Evolutionary conservation across 2,329 filamentous ascomycete species (phyloP).

Genomic region (Parasarocladium wereldwijsianum): DNA sequence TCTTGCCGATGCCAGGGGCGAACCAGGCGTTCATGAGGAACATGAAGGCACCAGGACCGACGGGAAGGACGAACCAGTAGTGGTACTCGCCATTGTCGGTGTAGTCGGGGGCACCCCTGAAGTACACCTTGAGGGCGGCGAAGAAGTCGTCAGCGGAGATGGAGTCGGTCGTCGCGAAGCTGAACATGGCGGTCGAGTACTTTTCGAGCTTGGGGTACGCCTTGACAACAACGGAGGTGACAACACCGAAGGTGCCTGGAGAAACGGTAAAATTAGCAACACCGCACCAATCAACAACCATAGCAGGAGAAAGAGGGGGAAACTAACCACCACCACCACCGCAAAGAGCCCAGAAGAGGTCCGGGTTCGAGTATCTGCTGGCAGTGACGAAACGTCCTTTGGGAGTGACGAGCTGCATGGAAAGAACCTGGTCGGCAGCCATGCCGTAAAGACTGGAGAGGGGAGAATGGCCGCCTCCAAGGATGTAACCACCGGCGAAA

Average conservation of each 20-base stretch:
- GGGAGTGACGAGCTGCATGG: conserved; percentile 34
- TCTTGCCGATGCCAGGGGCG: conserved; percentile 2
- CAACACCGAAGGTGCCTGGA: conserved; percentile 13
- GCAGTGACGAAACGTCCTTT: conserved; percentile 27
- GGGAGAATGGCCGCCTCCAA: conserved; percentile 31
- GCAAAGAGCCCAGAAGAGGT: conserved; percentile 43
- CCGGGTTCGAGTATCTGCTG: conserved; percentile 30
- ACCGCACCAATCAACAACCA: too few species aligned
- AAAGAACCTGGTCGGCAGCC: conserved; percentile 38
- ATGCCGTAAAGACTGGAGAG: conserved; percentile 35
- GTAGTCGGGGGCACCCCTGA: conserved; percentile 1
- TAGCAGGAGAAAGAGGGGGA: neutral
- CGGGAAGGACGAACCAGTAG: conserved; percentile 2
- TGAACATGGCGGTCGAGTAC: conserved; percentile 1
- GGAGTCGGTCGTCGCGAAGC: neutral
- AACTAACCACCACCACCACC: conserved; percentile 16
- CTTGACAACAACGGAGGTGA: conserved; percentile 8
- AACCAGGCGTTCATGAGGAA: conserved; percentile 2
- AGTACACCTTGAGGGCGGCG: neutral
- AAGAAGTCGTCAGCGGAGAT: conserved; percentile 1
- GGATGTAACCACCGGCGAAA: conserved; percentile 30
- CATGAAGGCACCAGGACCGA: neutral
- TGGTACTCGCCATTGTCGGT: conserved; percentile 3
- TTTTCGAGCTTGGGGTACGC: conserved; percentile 6
- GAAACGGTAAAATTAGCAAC: neutral